Percentiles rank a stretch among this genome's conserved stretches.
phyloP scores from a whole-genome alignment of 306 rosid species.

The Sphenostylis stenocarpa region DNA sequence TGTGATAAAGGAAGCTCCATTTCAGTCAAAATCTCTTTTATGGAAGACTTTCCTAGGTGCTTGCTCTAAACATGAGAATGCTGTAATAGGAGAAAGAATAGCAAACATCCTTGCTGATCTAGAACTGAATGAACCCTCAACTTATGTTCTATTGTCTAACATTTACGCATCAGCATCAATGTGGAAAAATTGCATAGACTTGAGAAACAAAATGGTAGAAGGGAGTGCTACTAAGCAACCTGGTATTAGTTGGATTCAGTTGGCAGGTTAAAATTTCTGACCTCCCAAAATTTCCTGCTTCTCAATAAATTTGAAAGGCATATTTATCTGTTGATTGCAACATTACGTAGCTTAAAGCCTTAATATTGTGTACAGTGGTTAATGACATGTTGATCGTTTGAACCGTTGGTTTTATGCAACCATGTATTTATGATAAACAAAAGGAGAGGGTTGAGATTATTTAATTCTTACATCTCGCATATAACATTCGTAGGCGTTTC shows the following conservation, averaged over 20 bases:
- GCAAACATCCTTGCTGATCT: constrained; percentile 41
- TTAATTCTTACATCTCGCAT: too few relatives aligned
- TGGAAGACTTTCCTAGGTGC: constrained; percentile 52
- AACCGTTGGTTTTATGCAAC: neutral
- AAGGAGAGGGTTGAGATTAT: too few relatives aligned
- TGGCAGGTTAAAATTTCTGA: constrained; percentile 34
- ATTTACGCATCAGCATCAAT: constrained; percentile 52
- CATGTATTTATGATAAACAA: neutral
- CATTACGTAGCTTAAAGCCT: neutral
- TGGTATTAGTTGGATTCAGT: constrained; percentile 52
- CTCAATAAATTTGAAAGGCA: neutral
- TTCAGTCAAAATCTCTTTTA: constrained; percentile 44
- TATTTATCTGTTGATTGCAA: constrained; percentile 2
- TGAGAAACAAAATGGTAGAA: constrained; percentile 47
- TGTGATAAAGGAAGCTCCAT: constrained; percentile 42
- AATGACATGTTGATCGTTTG: neutral
- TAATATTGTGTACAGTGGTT: neutral
- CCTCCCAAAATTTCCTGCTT: neutral
- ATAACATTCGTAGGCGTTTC: too few relatives aligned
- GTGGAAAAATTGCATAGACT: constrained; percentile 41
- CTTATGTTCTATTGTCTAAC: constrained; percentile 44
- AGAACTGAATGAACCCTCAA: constrained; percentile 45
- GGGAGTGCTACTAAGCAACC: constrained; percentile 40
- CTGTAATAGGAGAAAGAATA: constrained; percentile 40
- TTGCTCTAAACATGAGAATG: constrained; percentile 49